These are phyloP conservation scores for Phytomonas sp. DNA, from an alignment of 208 protist species.

Conservation along the genomic window DNA sequence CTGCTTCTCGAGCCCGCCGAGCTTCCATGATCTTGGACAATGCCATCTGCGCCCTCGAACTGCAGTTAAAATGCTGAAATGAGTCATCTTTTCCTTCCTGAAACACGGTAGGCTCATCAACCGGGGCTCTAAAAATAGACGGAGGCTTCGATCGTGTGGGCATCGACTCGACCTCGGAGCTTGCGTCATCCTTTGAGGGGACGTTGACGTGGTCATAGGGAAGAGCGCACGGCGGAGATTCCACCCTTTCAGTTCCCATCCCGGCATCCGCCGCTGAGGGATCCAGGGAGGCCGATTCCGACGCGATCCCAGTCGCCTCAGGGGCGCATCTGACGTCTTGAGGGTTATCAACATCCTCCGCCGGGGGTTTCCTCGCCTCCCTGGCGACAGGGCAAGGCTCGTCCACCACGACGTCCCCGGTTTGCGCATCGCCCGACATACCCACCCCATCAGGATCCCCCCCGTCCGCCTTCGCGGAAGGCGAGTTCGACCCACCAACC, in stretches of 20 bases:
- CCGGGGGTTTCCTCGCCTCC: background rate
- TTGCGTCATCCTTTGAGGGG: background rate
- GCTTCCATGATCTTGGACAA: constrained; percentile 15
- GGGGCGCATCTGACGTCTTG: background rate
- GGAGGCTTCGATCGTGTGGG: background rate
- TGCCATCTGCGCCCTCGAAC: constrained; percentile 11
- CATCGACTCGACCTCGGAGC: background rate
- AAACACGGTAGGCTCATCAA: background rate
- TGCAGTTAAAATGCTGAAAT: constrained; percentile 4
- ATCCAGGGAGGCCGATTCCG: background rate
- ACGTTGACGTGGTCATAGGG: background rate
- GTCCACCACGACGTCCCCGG: background rate
- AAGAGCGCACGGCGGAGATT: background rate
- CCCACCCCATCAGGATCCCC: constrained; percentile 1
- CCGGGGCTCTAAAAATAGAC: background rate
- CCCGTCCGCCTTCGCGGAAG: background rate
- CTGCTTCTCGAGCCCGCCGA: constrained; percentile 11
- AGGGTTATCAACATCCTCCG: background rate
- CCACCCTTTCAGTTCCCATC: too few relatives aligned
- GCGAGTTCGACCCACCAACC: background rate
- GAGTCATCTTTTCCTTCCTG: background rate
- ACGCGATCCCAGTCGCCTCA: background rate
- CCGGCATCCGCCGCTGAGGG: too few relatives aligned
- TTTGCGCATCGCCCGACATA: background rate
- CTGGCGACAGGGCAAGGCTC: background rate